Evolutionary conservation across 1,284 basidiomycete genomes (phyloP).

Genomic region (Cutaneotrichosporon sp.): DNA sequence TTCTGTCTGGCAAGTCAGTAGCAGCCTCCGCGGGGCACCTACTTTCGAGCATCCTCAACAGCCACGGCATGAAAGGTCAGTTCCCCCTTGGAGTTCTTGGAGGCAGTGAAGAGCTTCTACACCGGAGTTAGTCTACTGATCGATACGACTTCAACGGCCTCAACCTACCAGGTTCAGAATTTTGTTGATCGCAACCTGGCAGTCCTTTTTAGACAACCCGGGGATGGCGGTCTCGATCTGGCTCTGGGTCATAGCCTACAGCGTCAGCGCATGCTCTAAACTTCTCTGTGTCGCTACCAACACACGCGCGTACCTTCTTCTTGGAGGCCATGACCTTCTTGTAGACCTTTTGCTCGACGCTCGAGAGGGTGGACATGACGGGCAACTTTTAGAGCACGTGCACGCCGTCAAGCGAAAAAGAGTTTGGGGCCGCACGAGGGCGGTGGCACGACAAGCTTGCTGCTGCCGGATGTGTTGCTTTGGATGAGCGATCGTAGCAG

Average conservation of each 20-base stretch:
- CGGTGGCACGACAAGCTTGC: neutral
- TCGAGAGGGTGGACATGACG: conserved; percentile 33
- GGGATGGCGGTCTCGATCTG: conserved; percentile 29
- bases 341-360: conserved; percentile 43
- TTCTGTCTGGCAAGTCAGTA: conserved; percentile 21
- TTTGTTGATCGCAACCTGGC: conserved; percentile 21
- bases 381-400: neutral
- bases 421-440: neutral
- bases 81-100: conserved; percentile 23
- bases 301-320: conserved; percentile 28
- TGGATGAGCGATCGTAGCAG: too few species aligned
- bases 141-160: neutral
- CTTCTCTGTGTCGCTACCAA: neutral
- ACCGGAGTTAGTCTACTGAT: neutral
- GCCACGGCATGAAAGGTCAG: conserved; percentile 29
- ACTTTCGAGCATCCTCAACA: conserved; percentile 35
- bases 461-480: too few species aligned
- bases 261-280: conserved; percentile 3
- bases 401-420: neutral
- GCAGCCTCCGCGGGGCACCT: neutral
- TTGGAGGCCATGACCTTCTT: conserved; percentile 41
- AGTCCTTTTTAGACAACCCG: conserved; percentile 21
- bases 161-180: conserved; percentile 23
- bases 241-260: conserved; percentile 25
- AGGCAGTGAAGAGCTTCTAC: conserved; percentile 19